Evolutionary conservation across 768 basidiomycete genomes (phyloP).

Genomic region (Pholiota conissans): DNA sequence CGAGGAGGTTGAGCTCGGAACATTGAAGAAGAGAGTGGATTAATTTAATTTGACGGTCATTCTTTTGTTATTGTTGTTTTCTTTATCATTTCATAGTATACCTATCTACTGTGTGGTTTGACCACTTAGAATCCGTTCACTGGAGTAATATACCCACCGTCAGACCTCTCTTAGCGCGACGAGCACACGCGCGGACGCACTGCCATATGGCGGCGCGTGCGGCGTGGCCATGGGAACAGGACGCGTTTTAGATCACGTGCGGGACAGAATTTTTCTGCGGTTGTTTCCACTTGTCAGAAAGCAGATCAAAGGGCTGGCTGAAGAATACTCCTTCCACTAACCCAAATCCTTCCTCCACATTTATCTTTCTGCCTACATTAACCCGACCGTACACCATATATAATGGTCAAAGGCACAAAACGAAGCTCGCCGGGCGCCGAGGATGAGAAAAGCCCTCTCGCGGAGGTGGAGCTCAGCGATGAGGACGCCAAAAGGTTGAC

Average conservation of each 20-base stretch:
- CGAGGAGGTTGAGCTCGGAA: slow-evolving; percentile 81
- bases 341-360: slow-evolving; percentile 3
- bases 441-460: slow-evolving; percentile 67
- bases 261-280: background rate
- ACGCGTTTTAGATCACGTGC: slow-evolving; percentile 5
- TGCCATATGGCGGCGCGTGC: background rate
- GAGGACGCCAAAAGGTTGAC: slow-evolving; percentile 72
- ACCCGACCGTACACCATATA: slow-evolving; percentile 1
- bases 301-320: background rate
- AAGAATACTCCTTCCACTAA: slow-evolving; percentile 3
- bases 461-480: slow-evolving; percentile 66
- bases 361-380: slow-evolving; percentile 9
- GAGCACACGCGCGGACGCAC: background rate
- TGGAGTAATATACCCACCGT: background rate
- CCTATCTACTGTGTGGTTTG: background rate
- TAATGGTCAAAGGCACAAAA: slow-evolving; percentile 58
- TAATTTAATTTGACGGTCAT: slow-evolving; percentile 24
- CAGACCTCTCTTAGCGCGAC: background rate
- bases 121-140: background rate
- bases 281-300: background rate
- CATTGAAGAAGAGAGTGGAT: slow-evolving; percentile 74
- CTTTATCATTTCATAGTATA: slow-evolving; percentile 2
- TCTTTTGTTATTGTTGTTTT: slow-evolving; percentile 1
- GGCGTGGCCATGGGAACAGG: slow-evolving; percentile 3
- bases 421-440: slow-evolving; percentile 81